Base-by-base conservation (phyloP, 2,329 filamentous ascomycete genomes). In the Trichoderma arundinaceum region DNA sequence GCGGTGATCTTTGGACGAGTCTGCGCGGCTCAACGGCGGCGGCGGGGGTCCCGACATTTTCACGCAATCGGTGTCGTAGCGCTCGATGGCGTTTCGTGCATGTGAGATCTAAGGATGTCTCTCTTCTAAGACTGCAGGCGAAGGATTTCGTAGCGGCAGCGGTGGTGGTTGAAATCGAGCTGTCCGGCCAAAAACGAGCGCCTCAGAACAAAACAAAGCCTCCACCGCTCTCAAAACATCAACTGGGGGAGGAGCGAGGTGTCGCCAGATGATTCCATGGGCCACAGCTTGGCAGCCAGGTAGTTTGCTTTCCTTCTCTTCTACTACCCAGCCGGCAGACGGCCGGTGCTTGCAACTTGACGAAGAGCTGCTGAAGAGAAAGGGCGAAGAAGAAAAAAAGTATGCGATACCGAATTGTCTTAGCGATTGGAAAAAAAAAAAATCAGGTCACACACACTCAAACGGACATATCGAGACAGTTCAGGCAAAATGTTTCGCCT, bases 1-100 rank as follows among this genome's bases (percentile, higher is more conserved):
- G 9, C 75, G 75, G 67, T 82, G 81, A 54, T 76, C 74, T 38
- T 71, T 74, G 52, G 66, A 70, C 46, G 74, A 75, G 69, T 71
- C 72, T 67, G 71, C 72, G 51, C 74, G 72, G 54, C 68, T 73
- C 51, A 67, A 32, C 38, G 52, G 74, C 58, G 72, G 69, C 74
- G 61, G 74, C 74, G 61, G 74, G 48, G 74, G 69, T 67, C 67
- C 70, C 35, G 69, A 67, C 53, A 72, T 61, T 73, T 38, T 63
- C 5, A 54, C 48, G 39, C 49, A 54, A 38, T 54, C 17, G 48
- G 38, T 28, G 8, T 63, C 13, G n/a, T 32, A 28, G 41, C 13
- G 46, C 63, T 43, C 38, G 51, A 46, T n/a, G n/a, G 28, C 61
- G 61, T 35, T 1, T 39, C 44, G 49, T 12, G 35, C 61, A 64